Base-by-base conservation (phyloP, 2,329 filamentous ascomycete species). In the Penicillium verrucosum region DNA sequence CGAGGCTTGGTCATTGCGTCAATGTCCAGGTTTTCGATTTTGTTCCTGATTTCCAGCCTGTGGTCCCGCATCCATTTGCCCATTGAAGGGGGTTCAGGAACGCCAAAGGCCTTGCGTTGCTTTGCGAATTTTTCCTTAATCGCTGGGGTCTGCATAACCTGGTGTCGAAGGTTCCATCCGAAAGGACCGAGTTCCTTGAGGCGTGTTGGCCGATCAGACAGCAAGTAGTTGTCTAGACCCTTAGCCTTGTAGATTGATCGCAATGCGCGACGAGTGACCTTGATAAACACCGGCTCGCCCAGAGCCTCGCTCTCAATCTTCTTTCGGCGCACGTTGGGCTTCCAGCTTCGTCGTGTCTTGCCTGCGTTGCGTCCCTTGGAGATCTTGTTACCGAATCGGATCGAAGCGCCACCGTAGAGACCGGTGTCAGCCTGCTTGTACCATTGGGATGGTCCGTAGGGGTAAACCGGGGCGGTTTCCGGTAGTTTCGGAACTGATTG, bases 131-230 rank as follows among this genome's bases (percentile, higher is more conserved):
- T 80, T 63, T 82, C 81, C 72, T 86, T 85, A 49, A 95, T 82
- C 21, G 77, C 76, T 1, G 80, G 78, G 5, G 86, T 92, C 78
- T 93, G 90, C 87, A 97, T 91, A 59, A 99, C 80, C 60, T 89
- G 84, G 89, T 92, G 97, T 62, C 94, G 81, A 68, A 99, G 78
- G 66, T 87, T 85, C 94, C 94, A 99, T 7, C 94, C 94, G 63
- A 88, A 88, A 51, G 93, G 86, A 5, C 94, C 94, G 56, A 99
- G 80, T 75, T 96, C 90, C 78, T 87, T 89, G 70, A 97, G 82
- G 61, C 94, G 84, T 40, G 81, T 82, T 16, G 88, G 80, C 77
- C 91, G 94, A 72, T 86, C 83, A 64, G 91, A 92, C 41, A 96
- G 80, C 44, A 99, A 80, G 77, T 99, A 99, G 69, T 92, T 86